phyloP scores from a whole-genome alignment of 2,329 filamentous ascomycete genomes.

The Lasiodiplodia sp. region DNA sequence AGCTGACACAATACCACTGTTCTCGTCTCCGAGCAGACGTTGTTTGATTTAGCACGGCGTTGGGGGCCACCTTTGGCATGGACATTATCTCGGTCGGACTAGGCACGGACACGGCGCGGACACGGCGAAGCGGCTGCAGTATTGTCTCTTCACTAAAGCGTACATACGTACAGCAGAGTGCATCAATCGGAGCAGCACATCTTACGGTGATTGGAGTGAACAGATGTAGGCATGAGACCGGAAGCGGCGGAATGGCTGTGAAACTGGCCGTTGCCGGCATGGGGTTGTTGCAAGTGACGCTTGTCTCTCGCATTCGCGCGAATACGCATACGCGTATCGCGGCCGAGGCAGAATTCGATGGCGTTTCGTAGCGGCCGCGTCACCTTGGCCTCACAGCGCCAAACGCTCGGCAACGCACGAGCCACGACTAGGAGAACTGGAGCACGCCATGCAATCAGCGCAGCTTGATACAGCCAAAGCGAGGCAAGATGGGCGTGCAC shows the following conservation, averaged over 20 bases:
- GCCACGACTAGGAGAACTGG: slow-evolving; percentile 3
- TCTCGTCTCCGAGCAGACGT: background rate
- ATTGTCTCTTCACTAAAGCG: background rate
- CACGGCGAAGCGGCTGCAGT: background rate
- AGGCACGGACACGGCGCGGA: background rate
- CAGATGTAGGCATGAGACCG: background rate
- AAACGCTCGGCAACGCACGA: slow-evolving; percentile 11
- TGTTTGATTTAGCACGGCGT: slow-evolving; percentile 21
- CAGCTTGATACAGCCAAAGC: background rate
- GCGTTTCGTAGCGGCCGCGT: slow-evolving; percentile 16
- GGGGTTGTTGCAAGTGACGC: background rate
- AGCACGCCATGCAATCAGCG: background rate
- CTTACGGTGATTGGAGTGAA: background rate
- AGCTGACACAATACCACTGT: background rate
- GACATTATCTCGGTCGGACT: background rate
- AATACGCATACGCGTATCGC: slow-evolving; percentile 18
- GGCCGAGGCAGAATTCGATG: background rate
- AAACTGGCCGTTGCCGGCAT: slow-evolving; percentile 12
- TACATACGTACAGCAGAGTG: background rate
- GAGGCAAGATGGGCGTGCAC: background rate
- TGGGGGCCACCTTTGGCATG: background rate
- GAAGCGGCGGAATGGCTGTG: background rate
- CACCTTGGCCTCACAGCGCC: slow-evolving; percentile 10
- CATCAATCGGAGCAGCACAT: background rate
- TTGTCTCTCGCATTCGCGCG: slow-evolving; percentile 15